A percentile compares a stretch with the other conserved stretches of the same genome.
Evolutionary conservation across 2,329 filamentous ascomycete genomes (phyloP).

Genomic region (Westerdykella aurantiaca): DNA sequence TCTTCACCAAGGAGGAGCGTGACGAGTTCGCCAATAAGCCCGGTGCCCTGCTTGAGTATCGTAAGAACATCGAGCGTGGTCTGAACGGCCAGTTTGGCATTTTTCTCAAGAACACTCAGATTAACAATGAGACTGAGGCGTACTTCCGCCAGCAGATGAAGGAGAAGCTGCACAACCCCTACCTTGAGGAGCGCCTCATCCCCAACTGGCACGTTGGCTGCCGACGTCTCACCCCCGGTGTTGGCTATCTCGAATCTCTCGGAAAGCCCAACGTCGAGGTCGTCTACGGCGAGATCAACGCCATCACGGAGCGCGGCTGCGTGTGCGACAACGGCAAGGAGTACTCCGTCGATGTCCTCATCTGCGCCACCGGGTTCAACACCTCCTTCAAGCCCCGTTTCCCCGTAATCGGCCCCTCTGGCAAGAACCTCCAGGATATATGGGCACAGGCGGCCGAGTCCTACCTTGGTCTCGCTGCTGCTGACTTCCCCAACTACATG

Average conservation of each 20-base stretch:
- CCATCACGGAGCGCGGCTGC: conserved; percentile 37
- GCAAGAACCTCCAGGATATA: conserved; percentile 40
- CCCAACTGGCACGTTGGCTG: conserved; percentile 37
- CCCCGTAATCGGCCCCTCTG: conserved; percentile 38
- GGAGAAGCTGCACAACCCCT: conserved; percentile 37
- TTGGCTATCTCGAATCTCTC: conserved; percentile 40
- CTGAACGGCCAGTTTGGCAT: conserved; percentile 46
- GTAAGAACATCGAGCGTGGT: conserved; percentile 43
- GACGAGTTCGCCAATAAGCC: conserved; percentile 40
- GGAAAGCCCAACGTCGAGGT: conserved; percentile 39
- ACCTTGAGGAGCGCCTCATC: conserved; percentile 30
- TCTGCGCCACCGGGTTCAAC: conserved; percentile 36
- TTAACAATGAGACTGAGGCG: conserved; percentile 38
- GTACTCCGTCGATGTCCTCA: conserved; percentile 33
- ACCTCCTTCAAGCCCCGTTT: conserved; percentile 43
- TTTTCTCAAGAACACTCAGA: conserved; percentile 41
- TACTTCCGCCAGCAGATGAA: conserved; percentile 44
- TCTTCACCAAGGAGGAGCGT: conserved; percentile 40
- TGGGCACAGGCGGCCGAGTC: conserved; percentile 39
- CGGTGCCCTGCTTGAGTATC: conserved; percentile 36
- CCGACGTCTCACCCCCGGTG: conserved; percentile 42
- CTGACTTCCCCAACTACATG: conserved; percentile 45
- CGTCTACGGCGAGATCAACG: conserved; percentile 36
- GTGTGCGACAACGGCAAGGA: conserved; percentile 29
- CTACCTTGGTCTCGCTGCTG: conserved; percentile 44